These are phyloP conservation scores for Lobosporangium transversale DNA, from an alignment of 192 early-diverging fungal species.

Conservation along the genomic window DNA sequence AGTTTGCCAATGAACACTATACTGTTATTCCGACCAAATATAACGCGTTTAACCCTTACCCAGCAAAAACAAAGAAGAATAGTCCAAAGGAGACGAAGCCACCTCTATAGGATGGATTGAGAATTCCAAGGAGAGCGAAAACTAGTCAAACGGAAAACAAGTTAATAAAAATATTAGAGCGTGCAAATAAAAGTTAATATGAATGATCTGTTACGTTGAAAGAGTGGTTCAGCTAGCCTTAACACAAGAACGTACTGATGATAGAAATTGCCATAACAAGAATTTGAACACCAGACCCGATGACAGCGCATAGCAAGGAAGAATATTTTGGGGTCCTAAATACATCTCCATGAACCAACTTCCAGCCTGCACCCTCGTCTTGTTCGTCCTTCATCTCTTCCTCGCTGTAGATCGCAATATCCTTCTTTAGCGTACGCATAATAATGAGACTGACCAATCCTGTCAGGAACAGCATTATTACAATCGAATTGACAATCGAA, in stretches of 20 bases:
- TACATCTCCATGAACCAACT: conserved; percentile 80
- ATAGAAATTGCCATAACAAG: conserved; percentile 65
- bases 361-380: conserved; percentile 80
- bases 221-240: too few species aligned
- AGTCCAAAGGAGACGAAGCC: conserved; percentile 67
- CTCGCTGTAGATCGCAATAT: conserved; percentile 60
- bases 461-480: conserved; percentile 74
- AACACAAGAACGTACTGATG: conserved; percentile 37
- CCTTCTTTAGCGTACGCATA: conserved; percentile 72
- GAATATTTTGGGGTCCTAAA: conserved; percentile 74
- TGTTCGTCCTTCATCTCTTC: conserved; percentile 68
- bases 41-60: conserved; percentile 26
- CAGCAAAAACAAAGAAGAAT: conserved; percentile 64
- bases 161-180: background rate
- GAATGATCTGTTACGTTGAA: background rate
- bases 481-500: conserved; percentile 73
- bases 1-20: too few species aligned
- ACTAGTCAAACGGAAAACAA: conserved; percentile 21
- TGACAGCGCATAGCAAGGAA: conserved; percentile 72
- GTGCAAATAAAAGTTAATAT: background rate
- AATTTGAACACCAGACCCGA: conserved; percentile 80
- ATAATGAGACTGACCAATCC: conserved; percentile 74
- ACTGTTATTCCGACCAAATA: too few species aligned
- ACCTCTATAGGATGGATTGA: conserved; percentile 74
- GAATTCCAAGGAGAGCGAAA: conserved; percentile 65